Evolutionary conservation across 805 yeast genomes (phyloP), one percentile per base, ranked within the genome.

Genomic region (Starmerella stigmatis): DNA sequence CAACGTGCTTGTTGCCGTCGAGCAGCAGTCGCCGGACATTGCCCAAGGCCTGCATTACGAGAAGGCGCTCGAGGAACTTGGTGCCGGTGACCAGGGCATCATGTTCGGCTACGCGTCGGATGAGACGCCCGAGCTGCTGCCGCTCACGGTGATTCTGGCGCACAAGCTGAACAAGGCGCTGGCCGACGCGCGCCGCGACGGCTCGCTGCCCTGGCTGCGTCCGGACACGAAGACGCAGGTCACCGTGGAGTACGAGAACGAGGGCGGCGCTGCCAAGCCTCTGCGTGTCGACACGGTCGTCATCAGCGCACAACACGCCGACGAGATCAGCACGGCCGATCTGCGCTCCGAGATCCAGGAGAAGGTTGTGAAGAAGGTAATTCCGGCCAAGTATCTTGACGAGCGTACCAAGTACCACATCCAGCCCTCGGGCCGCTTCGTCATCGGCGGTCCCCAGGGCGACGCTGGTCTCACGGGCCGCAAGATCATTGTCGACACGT

Each of bases 71-170:
- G 98, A 92, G 76, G 94, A 92, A 50, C 79, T 92, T 64, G 98
- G 98, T 70, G 98, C 98, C 56, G 98, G 98, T 80, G 98, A 92
- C 74, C 98, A 92, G 73, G 98, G 98, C 81, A 92, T 92, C 68
- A 92, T 92, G 98, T 92, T 92, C 66, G 98, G 98, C 71, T 92
- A 92, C 70, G 98, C 98, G 60, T 81, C 97, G 53, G 96, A 92
- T 64, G 98, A 92, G 76, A 88, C 98, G 60, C 94, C 89, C 66
- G 97, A 92, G 75, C 80, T 83, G 67, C 75, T 92, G 61, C 98
- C 98, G 61, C 78, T 92, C 72, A 92, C 98, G 59, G 78, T 92
- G 54, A 70, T 92, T 60, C 78, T 92, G 64, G 80, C 97, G 50
- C 98, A 92, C 76, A 85, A 86, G 73, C 79, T 92, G 67, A 92